Percentiles rank a stretch among this genome's conserved stretches.
Conservation (phyloP, 768 basidiomycete species). For the Crucibulum laeve region DNA sequence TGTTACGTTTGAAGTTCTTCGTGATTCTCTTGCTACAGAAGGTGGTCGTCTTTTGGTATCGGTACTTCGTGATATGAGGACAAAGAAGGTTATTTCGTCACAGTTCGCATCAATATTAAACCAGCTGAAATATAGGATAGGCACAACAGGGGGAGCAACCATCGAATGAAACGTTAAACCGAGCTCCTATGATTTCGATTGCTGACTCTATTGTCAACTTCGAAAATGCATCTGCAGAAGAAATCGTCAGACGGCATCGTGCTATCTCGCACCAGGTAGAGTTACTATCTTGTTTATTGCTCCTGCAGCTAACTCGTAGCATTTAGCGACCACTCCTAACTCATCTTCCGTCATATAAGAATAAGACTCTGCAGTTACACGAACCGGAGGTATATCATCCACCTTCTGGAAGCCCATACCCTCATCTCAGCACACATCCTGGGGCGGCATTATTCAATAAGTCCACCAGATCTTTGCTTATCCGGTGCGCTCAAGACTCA, state of each 20-base stretch:
- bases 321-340: conserved; percentile 28
- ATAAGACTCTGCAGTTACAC: conserved; percentile 38
- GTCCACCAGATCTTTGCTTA: conserved; percentile 32
- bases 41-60: conserved; percentile 74
- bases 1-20: conserved; percentile 49
- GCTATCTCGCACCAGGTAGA: conserved; percentile 69
- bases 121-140: conserved; percentile 24
- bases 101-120: conserved; percentile 2
- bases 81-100: conserved; percentile 40
- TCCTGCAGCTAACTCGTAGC: not conserved
- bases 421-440: conserved; percentile 17
- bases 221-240: conserved; percentile 46
- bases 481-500: conserved; percentile 52
- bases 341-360: conserved; percentile 17
- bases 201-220: conserved; percentile 56
- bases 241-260: conserved; percentile 50
- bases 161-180: conserved; percentile 25
- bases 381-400: conserved; percentile 9
- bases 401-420: conserved; percentile 1
- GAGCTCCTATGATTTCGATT: conserved; percentile 58
- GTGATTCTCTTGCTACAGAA: conserved; percentile 51
- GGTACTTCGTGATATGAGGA: conserved; percentile 59
- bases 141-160: conserved; percentile 46
- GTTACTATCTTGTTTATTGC: not conserved
- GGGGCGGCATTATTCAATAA: conserved; percentile 43